Evolutionary conservation across 1,284 basidiomycete genomes (phyloP), one percentile per base, ranked within the genome.

Genomic region (Clitocybe nebularis): DNA sequence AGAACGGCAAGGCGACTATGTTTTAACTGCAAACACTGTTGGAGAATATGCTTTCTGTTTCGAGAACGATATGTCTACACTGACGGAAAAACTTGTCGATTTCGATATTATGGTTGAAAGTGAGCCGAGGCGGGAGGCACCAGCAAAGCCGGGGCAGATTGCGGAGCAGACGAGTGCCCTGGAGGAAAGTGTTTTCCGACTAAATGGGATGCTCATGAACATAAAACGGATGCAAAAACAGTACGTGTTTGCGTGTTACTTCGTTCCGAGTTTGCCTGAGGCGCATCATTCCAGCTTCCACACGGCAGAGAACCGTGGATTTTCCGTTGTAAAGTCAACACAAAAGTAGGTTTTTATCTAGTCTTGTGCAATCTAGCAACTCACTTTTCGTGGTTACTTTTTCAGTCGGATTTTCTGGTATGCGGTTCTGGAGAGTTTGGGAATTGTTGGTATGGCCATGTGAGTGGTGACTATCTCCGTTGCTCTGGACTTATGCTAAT

Each of bases 1-100:
- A 32, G 94, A 98, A 59, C 82, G 91, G 24, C 93, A 98, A 59
- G 93, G 95, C 30, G 96, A 99, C 77, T 97, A 87, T 59, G 91
- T 99, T 49, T 82, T 99, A 52, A 99, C 96, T 3, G 95, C 91
- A 9, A 94, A 97, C 67, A 78, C 79, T 25, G 77, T 87, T 44
- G 95, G 95, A 56, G 96, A 99, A 75, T 98, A 98, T 67, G 73
- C 92, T 2, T 99, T 99, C 71, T 99, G 96, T 71, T 97, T 99
- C 62, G 89, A 93, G 61, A 99, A 99, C 66, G 91, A 95, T 69
- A 90, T 92, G 80, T 90, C 85, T 6, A 90, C 88, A 3, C 75
- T 93, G 52, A 86, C 86, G 14, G 71, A 93, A 69, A 96, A 97
- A 66, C 77, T 96, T 43, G 75, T 98, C 53, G 94, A 97, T 67